These are phyloP conservation scores for Lagerstroemia speciosa DNA, from an alignment of 345 rosid species.

Conservation along the genomic window DNA sequence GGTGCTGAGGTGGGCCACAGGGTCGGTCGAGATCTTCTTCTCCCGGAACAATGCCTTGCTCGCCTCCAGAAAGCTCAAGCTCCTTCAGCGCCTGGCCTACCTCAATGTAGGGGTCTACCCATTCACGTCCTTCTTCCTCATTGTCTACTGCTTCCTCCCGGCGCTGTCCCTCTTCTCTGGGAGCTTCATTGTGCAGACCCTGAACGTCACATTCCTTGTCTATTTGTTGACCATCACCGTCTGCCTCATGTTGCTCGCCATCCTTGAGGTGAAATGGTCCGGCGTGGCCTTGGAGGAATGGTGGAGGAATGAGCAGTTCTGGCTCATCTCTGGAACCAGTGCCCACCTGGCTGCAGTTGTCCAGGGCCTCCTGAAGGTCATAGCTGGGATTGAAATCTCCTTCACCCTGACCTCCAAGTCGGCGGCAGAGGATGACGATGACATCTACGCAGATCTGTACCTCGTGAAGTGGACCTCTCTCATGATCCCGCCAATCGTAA, in stretches of 20 bases:
- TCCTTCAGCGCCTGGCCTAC: constrained; percentile 80
- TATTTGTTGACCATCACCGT: constrained; percentile 58
- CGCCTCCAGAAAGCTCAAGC: constrained; percentile 47
- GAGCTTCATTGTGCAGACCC: constrained; percentile 60
- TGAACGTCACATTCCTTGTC: constrained; percentile 44
- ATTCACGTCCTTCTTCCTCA: constrained; percentile 77
- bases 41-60: constrained; percentile 85
- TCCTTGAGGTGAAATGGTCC: constrained; percentile 84
- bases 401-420: constrained; percentile 85
- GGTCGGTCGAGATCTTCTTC: constrained; percentile 93
- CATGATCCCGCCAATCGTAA: constrained; percentile 86
- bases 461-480: constrained; percentile 80
- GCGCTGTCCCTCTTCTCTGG: constrained; percentile 93
- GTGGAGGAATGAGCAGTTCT: constrained; percentile 98
- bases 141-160: constrained; percentile 88
- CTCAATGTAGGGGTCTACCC: constrained; percentile 93
- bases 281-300: constrained; percentile 80
- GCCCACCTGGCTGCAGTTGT: constrained; percentile 81
- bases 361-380: constrained; percentile 74
- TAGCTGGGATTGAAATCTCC: constrained; percentile 89
- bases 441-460: constrained; percentile 70
- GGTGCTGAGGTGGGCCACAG: constrained; percentile 95
- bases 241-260: constrained; percentile 57
- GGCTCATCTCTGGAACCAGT: constrained; percentile 91
- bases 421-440: constrained; percentile 61